Conservation (phyloP, 441 rosid species). For the Oxalis stricta region DNA sequence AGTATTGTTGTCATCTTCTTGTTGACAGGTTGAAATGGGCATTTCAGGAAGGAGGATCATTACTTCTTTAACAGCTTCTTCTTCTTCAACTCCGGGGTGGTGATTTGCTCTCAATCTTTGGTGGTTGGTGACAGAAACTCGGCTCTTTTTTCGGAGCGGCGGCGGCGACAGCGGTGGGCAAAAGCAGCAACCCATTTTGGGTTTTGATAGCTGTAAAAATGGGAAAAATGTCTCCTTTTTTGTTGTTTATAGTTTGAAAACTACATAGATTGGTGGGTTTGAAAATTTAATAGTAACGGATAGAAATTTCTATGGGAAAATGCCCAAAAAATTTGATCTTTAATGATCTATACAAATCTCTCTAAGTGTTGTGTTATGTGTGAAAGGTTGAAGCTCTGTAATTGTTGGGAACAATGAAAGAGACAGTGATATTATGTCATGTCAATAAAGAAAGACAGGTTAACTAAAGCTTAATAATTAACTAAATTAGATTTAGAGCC, state of each 20-base stretch:
- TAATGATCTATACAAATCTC: too few species aligned
- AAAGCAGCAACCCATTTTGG: slow-evolving; percentile 40
- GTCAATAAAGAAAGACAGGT: too few species aligned
- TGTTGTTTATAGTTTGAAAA: background rate
- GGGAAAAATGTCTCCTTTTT: background rate
- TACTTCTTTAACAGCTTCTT: slow-evolving; percentile 80
- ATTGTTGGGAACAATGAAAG: too few species aligned
- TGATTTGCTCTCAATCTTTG: slow-evolving; percentile 3
- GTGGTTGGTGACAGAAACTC: slow-evolving; percentile 1
- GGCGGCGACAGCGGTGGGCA: too few species aligned
- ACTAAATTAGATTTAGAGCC: too few species aligned
- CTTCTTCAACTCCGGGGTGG: slow-evolving; percentile 48
- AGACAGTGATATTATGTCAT: too few species aligned
- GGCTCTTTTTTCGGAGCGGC: slow-evolving; percentile 2
- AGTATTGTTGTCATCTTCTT: background rate
- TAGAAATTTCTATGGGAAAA: background rate
- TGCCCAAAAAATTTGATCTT: background rate
- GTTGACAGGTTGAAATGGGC: slow-evolving; percentile 15
- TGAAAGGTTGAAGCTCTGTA: background rate
- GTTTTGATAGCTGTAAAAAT: background rate
- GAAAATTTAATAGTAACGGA: background rate
- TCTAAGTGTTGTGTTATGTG: background rate
- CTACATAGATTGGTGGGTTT: background rate
- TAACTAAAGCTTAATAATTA: too few species aligned
- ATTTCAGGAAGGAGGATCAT: slow-evolving; percentile 42